Conservation (phyloP, 306 rosid species). For the Dryas drummondii region DNA sequence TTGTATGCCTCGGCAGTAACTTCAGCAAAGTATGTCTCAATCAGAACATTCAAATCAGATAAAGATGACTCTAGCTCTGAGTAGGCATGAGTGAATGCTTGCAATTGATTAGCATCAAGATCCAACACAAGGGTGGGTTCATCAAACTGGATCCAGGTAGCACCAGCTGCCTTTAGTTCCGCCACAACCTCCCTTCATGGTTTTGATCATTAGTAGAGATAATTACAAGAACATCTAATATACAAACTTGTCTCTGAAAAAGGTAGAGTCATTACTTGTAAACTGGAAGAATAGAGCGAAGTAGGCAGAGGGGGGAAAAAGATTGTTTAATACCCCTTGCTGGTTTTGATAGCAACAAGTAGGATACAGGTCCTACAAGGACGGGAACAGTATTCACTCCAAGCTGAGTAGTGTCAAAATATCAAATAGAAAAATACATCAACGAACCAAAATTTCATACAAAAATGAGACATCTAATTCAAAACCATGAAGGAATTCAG, state of each 20-base stretch:
- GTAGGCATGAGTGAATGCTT: slow-evolving; percentile 63
- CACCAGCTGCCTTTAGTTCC: slow-evolving; percentile 81
- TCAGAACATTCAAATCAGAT: slow-evolving; percentile 65
- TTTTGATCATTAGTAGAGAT: background rate
- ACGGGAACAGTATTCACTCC: slow-evolving; percentile 77
- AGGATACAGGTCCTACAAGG: slow-evolving; percentile 82
- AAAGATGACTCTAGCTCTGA: slow-evolving; percentile 61
- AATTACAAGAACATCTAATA: slow-evolving; percentile 2
- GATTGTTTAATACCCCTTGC: slow-evolving; percentile 71
- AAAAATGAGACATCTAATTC: background rate
- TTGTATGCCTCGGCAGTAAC: slow-evolving; percentile 66
- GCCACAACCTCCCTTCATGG: slow-evolving; percentile 67
- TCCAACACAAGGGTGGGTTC: slow-evolving; percentile 77
- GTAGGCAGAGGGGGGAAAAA: slow-evolving; percentile 58
- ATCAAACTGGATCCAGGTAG: slow-evolving; percentile 83
- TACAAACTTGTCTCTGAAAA: background rate
- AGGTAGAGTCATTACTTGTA: slow-evolving; percentile 50
- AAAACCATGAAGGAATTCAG: background rate
- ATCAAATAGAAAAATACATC: background rate
- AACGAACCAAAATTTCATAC: background rate
- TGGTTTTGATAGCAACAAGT: slow-evolving; percentile 78
- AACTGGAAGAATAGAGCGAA: slow-evolving; percentile 63
- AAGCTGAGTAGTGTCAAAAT: slow-evolving; percentile 43
- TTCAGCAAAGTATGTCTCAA: slow-evolving; percentile 82
- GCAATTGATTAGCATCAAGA: slow-evolving; percentile 64